Conservation (phyloP, 2,329 filamentous ascomycete genomes). For the Grosmannia huntii region DNA sequence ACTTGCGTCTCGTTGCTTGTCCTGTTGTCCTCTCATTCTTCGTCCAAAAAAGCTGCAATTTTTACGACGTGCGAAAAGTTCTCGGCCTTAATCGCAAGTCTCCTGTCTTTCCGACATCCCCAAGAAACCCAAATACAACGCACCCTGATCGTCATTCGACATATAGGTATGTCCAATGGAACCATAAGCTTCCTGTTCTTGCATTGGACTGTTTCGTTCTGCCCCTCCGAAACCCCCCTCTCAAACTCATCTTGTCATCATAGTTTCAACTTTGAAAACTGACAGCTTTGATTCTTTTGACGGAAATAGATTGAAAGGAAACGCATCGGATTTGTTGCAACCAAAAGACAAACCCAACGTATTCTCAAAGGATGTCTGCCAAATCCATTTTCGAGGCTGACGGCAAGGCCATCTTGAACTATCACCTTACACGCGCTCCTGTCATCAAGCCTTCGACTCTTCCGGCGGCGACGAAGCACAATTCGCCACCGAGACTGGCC, state of each 20-base stretch:
- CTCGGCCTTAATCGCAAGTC: background rate
- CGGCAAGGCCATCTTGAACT: constrained; percentile 99
- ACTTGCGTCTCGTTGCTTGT: background rate
- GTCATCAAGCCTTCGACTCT: constrained; percentile 98
- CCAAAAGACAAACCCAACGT: background rate
- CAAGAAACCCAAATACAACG: background rate
- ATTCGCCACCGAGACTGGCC: constrained; percentile 79
- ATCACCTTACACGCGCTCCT: constrained; percentile 94
- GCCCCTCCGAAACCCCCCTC: background rate
- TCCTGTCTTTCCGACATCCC: background rate
- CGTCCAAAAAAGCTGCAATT: background rate
- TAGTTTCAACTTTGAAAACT: background rate
- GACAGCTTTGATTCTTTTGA: background rate
- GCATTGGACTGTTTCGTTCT: background rate
- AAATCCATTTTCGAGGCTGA: constrained; percentile 98
- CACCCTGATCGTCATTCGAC: background rate
- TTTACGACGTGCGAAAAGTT: background rate
- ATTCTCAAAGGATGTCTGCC: constrained; percentile 54
- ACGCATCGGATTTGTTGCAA: background rate
- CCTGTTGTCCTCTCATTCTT: background rate
- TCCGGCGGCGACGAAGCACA: constrained; percentile 72
- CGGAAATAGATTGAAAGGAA: background rate
- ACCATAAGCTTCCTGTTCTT: background rate
- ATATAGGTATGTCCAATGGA: background rate
- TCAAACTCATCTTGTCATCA: background rate